A percentile compares a stretch with the other conserved stretches of the same genome.
These are phyloP conservation scores for Teunomyces panamensis DNA, from an alignment of 805 yeast genomes.

Conservation along the genomic window DNA sequence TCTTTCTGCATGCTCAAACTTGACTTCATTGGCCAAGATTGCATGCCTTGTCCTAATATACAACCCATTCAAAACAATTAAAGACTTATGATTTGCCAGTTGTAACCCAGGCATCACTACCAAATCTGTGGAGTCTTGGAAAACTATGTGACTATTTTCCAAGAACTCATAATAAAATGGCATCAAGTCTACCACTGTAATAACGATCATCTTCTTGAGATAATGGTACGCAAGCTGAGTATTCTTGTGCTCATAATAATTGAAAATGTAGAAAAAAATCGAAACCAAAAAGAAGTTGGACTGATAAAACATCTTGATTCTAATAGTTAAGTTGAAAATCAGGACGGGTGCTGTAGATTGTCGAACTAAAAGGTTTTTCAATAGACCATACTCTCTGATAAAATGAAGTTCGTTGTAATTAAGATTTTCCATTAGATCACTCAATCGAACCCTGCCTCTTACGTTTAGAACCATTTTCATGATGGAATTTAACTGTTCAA, in stretches of 20 bases:
- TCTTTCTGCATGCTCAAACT: constrained; percentile 16
- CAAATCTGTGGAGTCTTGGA: constrained; percentile 17
- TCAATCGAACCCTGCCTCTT: constrained; percentile 33
- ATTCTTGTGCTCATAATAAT: constrained; percentile 40
- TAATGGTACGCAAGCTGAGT: constrained; percentile 35
- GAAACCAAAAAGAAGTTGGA: constrained; percentile 34
- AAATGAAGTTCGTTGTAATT: constrained; percentile 36
- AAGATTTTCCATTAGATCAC: constrained; percentile 32
- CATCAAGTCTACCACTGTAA: constrained; percentile 14
- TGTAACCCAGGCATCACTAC: constrained; percentile 17
- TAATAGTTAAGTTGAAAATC: constrained; percentile 12
- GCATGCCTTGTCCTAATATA: constrained; percentile 7
- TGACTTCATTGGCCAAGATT: constrained; percentile 4
- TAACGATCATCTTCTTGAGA: constrained; percentile 29
- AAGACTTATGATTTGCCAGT: constrained; percentile 16
- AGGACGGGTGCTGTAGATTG: background rate
- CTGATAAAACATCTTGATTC: constrained; percentile 26
- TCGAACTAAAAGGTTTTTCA: constrained; percentile 1
- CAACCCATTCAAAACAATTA: constrained; percentile 9
- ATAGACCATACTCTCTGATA: constrained; percentile 6
- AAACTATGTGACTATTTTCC: constrained; percentile 7
- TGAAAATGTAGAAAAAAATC: constrained; percentile 40
- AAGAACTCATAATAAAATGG: constrained; percentile 15
- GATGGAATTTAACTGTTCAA: constrained; percentile 28
- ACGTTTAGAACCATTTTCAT: constrained; percentile 40